Base-by-base conservation (phyloP, 2,329 filamentous ascomycete genomes). In the Arthrobotrys megalospora region DNA sequence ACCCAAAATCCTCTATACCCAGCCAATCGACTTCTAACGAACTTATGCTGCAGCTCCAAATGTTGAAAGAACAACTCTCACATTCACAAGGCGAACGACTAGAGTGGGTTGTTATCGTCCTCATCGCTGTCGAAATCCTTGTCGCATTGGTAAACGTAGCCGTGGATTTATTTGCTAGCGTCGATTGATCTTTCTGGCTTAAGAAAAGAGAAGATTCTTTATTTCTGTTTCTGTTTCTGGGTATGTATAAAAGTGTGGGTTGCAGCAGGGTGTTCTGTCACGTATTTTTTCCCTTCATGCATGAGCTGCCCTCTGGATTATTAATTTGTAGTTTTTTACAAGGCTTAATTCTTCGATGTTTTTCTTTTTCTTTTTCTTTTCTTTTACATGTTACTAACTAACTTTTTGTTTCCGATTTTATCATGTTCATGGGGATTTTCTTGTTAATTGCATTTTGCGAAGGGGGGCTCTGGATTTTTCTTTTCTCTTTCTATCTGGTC, bases 111-210 rank as follows among this genome's bases (percentile, higher is more conserved):
- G 92, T 99, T 50, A 98, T 99, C 82, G 88, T 98, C 21, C 90
- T 99, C 62, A 97, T 99, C 82, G 95, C 94, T 6, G 94, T 94
- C 11, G 96, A 99, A 84, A 97, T 99, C 80, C 85, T 98, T 8
- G 94, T 99, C 38, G 94, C 94, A 0, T 92, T 90, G n/a, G 91
- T 98, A 82, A 99, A 98, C 84, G 98, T 99, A 80, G 89, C 97
- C 19, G 96, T 99, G 28, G 96, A 99, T 85, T 83, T 98, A 81
- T 80, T 82, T 43, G 81, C 81, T 6, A 80, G 80, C 28, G 80
- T 70, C 43, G 81, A 82, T 66, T 77, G 47, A 67, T n/a, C n/a
- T n/a, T n/a, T n/a, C n/a, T n/a, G n/a, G n/a, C n/a, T n/a, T n/a
- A n/a, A n/a, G n/a, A n/a, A n/a, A n/a, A n/a, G n/a, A n/a, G n/a